A percentile compares a stretch with the other conserved stretches of the same genome.
Conservation (phyloP, 2,329 filamentous ascomycete species). For the Fusarium sacchari region DNA sequence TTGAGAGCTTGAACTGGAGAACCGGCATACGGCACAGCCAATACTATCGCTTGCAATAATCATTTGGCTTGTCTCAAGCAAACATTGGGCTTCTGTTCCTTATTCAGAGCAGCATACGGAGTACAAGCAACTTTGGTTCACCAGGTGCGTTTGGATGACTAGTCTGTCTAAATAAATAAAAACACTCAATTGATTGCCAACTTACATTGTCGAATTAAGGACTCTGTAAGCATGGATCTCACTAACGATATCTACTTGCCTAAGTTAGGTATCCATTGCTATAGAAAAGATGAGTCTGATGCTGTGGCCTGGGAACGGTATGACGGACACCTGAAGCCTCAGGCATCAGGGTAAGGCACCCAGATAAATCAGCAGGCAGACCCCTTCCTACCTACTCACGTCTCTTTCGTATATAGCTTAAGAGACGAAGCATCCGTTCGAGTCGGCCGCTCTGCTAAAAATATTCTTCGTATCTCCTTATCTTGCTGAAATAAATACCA, state of each 20-base stretch:
- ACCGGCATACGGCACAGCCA: not conserved
- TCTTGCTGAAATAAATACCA: no score
- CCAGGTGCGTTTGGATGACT: not conserved
- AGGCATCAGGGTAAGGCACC: slow-evolving; percentile 15
- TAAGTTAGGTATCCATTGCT: not conserved
- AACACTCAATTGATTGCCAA: not conserved
- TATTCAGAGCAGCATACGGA: not conserved
- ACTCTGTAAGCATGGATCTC: not conserved
- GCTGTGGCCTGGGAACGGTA: not conserved
- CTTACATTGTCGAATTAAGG: not conserved
- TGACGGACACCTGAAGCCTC: slow-evolving; percentile 15
- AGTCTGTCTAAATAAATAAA: not conserved
- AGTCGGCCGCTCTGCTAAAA: not conserved
- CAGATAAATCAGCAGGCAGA: slow-evolving; percentile 13
- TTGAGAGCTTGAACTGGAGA: not conserved
- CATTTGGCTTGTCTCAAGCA: no score
- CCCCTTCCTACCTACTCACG: not conserved
- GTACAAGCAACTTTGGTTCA: not conserved
- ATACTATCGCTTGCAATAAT: not conserved
- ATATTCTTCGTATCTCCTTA: not conserved
- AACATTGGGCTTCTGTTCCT: not conserved
- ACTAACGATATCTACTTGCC: not conserved
- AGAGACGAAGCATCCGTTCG: not conserved
- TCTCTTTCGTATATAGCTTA: not conserved
- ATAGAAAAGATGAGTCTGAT: not conserved